phyloP scores from a whole-genome alignment of 805 yeast species.

The Candida adriatica region DNA sequence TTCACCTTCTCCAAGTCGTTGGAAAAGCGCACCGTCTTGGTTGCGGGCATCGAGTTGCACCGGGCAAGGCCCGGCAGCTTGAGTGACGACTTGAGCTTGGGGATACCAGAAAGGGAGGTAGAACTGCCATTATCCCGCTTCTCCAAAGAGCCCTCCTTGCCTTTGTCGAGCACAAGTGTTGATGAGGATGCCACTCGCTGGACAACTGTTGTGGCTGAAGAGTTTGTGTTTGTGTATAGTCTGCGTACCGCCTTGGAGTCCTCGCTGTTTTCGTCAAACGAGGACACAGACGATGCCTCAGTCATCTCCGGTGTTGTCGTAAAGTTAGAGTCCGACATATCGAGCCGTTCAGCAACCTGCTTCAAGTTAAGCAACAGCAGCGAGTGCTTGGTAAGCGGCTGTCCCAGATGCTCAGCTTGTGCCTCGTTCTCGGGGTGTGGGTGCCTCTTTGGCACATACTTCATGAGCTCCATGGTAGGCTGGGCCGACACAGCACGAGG shows the following conservation, averaged over 20 bases:
- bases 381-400: constrained; percentile 9
- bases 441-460: no score
- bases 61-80: constrained; percentile 36
- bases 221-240: constrained; percentile 15
- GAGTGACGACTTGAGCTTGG: constrained; percentile 33
- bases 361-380: constrained; percentile 8
- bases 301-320: constrained; percentile 15
- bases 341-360: constrained; percentile 1
- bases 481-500: no score
- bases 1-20: constrained; percentile 53
- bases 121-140: neutral
- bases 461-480: no score
- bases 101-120: constrained; percentile 7
- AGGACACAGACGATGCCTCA: constrained; percentile 16
- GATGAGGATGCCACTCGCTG: constrained; percentile 19
- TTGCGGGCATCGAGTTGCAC: constrained; percentile 42
- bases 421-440: no score
- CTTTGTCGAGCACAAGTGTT: constrained; percentile 12
- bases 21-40: constrained; percentile 60
- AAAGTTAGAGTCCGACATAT: constrained; percentile 9
- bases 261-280: constrained; percentile 17
- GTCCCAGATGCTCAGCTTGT: no score
- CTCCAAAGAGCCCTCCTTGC: neutral
- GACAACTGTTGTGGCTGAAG: constrained; percentile 22
- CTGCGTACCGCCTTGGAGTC: constrained; percentile 12